Base-by-base conservation (phyloP, 495 filamentous ascomycete genomes). In the Rhizodiscina lignyota region DNA sequence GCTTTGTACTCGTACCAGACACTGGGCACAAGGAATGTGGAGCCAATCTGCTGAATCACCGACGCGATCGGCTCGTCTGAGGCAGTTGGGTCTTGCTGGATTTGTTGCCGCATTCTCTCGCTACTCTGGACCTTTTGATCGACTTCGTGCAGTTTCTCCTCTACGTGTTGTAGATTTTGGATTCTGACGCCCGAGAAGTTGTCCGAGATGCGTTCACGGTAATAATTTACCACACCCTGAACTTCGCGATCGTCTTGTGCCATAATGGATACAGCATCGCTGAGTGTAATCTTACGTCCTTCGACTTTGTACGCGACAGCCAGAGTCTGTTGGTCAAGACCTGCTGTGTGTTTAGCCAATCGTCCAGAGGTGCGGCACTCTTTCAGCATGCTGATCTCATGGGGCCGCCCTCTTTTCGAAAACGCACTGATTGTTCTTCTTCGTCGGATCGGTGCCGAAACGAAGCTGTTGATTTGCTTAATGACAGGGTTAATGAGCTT, bases 291-390 rank as follows among this genome's bases (percentile, higher is more conserved):
- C 28, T 55, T 57, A 30, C 55, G 44, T 2, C 47, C 47, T 21
- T 57, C 50, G 26, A 57, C 34, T 36, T 56, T 55, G 48, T 53
- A 59, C 12, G 54, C 45, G 5, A 51, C 34, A 18, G 54, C 54
- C 5, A 57, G 44, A 2, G 18, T 35, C 13, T 28, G 18, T 15
- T 42, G 37, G 18, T 47, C 35, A 5, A 56, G 41, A n/a, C 32
- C 18, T 4, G 54, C 54, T 1, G 34, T 30, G 28, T 43, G 21
- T 19, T 36, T 35, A 3, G 43, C 49, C 16, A 58, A 37, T 10
- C 53, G 35, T 6, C 54, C 53, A 2, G 50, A 36, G 12, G 39
- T 36, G 11, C 19, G 22, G 17, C 30, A 38, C 32, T 43, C 46
- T 11, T 39, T 28, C 5, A 49, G 35, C 20, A 48, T 34, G 19